A percentile compares a stretch with the other conserved stretches of the same genome.
Evolutionary conservation across 257 asterid genomes (phyloP).

Genomic region (Linaria vulgaris): DNA sequence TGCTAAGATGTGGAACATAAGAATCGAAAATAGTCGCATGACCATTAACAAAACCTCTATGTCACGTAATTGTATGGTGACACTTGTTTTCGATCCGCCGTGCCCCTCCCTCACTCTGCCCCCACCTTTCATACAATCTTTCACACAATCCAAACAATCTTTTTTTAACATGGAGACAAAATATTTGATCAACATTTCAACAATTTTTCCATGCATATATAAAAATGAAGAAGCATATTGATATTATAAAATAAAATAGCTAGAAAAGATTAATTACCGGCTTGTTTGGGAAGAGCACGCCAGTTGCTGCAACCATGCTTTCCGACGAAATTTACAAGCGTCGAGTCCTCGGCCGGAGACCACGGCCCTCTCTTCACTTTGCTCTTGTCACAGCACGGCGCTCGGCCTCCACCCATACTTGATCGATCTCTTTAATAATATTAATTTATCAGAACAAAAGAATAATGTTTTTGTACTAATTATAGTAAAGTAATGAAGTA

Average conservation of each 20-base stretch:
- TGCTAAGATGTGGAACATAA: too few species aligned
- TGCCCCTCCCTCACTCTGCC: too few species aligned
- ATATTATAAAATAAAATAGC: too few species aligned
- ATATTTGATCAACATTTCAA: too few species aligned
- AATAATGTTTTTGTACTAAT: not conserved
- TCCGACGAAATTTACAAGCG: conserved; percentile 48
- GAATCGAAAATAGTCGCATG: not conserved
- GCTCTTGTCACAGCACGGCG: conserved; percentile 73
- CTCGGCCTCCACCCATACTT: conserved; percentile 54
- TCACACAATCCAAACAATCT: too few species aligned
- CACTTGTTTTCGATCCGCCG: too few species aligned
- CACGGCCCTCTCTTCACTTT: conserved; percentile 71
- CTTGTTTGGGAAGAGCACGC: conserved; percentile 76
- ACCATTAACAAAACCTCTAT: too few species aligned
- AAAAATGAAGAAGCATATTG: too few species aligned
- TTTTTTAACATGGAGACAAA: too few species aligned
- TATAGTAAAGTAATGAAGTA: not conserved
- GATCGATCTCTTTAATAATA: not conserved
- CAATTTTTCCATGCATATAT: too few species aligned
- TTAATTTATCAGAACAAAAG: not conserved
- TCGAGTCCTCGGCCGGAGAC: conserved; percentile 65
- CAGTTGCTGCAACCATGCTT: conserved; percentile 63
- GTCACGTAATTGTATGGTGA: too few species aligned
- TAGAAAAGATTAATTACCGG: conserved; percentile 42
- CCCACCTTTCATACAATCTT: too few species aligned